A percentile compares a stretch with the other conserved stretches of the same genome.
These are phyloP conservation scores for Quercus parvula DNA, from an alignment of 306 rosid genomes.

Conservation along the genomic window DNA sequence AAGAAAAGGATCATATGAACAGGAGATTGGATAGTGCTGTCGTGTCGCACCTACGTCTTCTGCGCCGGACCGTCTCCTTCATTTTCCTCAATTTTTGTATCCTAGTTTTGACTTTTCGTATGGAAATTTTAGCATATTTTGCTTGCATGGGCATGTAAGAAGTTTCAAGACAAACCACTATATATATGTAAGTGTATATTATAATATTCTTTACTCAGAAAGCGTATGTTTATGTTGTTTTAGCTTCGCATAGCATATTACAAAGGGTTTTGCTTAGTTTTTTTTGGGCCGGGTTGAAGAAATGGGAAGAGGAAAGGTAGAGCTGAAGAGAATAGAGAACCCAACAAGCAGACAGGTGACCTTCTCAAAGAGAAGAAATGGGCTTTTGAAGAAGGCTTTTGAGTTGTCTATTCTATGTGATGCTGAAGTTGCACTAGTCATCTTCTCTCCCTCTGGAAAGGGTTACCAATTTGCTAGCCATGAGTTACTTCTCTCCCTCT, in stretches of 20 bases:
- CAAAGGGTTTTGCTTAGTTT: not conserved
- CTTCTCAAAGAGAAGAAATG: slow-evolving; percentile 52
- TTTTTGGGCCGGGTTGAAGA: not conserved
- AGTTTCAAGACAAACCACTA: too few species aligned
- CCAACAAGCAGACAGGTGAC: slow-evolving; percentile 46
- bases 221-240: not conserved
- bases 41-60: not conserved
- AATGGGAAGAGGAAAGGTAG: slow-evolving; percentile 60
- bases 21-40: slow-evolving; percentile 4
- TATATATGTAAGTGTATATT: too few species aligned
- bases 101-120: not conserved
- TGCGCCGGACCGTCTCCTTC: not conserved
- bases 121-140: not conserved
- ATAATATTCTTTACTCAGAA: not conserved
- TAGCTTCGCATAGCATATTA: not conserved
- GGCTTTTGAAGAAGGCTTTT: slow-evolving; percentile 49
- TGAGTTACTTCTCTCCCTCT: slow-evolving; percentile 23
- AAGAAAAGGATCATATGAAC: not conserved
- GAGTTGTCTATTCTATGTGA: slow-evolving; percentile 59
- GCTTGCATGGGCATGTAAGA: not conserved
- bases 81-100: not conserved
- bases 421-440: slow-evolving; percentile 46
- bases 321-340: slow-evolving; percentile 55
- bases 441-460: slow-evolving; percentile 52
- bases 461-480: slow-evolving; percentile 46